These are phyloP conservation scores for Cornus kousa DNA, from an alignment of 148 eudicot species.

Conservation along the genomic window DNA sequence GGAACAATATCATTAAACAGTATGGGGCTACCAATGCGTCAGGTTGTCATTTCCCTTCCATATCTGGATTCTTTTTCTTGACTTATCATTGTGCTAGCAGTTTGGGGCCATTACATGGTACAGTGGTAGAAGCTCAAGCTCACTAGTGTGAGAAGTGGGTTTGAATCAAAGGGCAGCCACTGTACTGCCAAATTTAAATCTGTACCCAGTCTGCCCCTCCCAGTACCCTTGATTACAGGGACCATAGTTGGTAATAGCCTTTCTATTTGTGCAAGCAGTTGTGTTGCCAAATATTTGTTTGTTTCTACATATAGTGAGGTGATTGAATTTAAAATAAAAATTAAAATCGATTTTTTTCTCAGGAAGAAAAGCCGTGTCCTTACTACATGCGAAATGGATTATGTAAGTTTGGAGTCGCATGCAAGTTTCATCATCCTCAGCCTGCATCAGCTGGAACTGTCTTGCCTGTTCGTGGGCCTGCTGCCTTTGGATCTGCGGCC, in stretches of 20 bases:
- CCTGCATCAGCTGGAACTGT: slow-evolving; percentile 33
- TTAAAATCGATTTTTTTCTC: background rate
- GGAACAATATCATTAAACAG: slow-evolving; percentile 39
- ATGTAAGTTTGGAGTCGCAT: slow-evolving; percentile 64
- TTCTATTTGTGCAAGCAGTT: background rate
- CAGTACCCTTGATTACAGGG: too few relatives aligned
- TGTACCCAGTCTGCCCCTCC: too few relatives aligned
- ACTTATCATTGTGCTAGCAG: background rate
- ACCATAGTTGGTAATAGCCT: too few relatives aligned
- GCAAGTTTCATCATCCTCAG: slow-evolving; percentile 82
- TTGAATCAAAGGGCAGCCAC: too few relatives aligned
- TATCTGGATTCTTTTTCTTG: background rate
- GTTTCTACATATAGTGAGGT: background rate
- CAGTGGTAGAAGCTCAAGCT: too few relatives aligned
- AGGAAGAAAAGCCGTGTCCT: slow-evolving; percentile 66
- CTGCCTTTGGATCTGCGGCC: slow-evolving; percentile 32
- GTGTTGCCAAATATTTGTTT: background rate
- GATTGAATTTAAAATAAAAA: background rate
- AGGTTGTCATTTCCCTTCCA: slow-evolving; percentile 10
- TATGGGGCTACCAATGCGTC: slow-evolving; percentile 57
- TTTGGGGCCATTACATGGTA: background rate
- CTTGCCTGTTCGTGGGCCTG: slow-evolving; percentile 33
- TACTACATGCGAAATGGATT: slow-evolving; percentile 59
- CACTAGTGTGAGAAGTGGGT: too few relatives aligned
- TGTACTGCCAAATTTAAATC: background rate